Conservation (phyloP, 73 alveolate species). For the Tetrahymena thermophila region DNA sequence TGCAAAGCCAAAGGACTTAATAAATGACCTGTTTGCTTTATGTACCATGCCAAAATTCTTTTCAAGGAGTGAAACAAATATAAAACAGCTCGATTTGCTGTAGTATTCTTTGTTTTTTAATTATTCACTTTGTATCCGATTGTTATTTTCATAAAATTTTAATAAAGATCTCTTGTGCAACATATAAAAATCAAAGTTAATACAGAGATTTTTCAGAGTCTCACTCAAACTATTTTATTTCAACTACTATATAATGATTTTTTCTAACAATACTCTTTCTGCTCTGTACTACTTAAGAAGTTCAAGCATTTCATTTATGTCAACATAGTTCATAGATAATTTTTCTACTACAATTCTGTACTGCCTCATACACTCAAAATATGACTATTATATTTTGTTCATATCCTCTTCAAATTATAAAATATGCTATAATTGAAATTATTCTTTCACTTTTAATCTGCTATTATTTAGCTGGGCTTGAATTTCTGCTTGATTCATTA, state of each 20-base stretch:
- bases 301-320: background rate
- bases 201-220: background rate
- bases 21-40: background rate
- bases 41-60: background rate
- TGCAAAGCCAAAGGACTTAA: background rate
- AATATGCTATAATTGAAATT: background rate
- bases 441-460: background rate
- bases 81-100: background rate
- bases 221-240: background rate
- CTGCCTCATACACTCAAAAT: background rate
- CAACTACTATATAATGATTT: background rate
- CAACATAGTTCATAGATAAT: background rate
- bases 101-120: background rate
- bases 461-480: background rate
- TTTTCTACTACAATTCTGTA: background rate
- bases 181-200: background rate
- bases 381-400: background rate
- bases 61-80: background rate
- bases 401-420: background rate
- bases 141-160: background rate
- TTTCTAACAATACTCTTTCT: background rate
- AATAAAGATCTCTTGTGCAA: background rate
- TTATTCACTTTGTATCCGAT: background rate
- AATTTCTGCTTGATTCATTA: background rate
- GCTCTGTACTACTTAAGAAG: background rate